Percentiles rank a stretch among this genome's conserved stretches.
phyloP scores from a whole-genome alignment of 768 basidiomycete species.

The Kwoniella shandongensis region DNA sequence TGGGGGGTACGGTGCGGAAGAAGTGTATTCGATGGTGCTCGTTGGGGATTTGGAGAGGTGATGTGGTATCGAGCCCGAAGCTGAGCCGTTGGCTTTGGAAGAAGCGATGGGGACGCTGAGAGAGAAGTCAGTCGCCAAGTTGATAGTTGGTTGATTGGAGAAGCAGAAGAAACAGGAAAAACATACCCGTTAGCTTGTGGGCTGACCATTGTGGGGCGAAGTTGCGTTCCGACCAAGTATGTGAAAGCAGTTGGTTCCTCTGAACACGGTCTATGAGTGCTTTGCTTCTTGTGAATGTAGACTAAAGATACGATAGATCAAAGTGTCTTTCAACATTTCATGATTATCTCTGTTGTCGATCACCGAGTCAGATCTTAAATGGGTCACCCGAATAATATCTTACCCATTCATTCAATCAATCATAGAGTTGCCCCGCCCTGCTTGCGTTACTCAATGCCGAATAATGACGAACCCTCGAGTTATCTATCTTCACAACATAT shows the following conservation, averaged over 20 bases:
- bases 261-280: no score
- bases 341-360: no score
- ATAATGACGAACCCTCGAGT: not conserved
- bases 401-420: no score
- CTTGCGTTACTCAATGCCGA: not conserved
- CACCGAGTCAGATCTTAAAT: not conserved
- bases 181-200: slow-evolving; percentile 6
- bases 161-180: not conserved
- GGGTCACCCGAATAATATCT: not conserved
- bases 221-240: no score
- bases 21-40: slow-evolving; percentile 50
- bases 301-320: no score
- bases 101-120: slow-evolving; percentile 9
- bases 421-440: not conserved
- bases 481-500: not conserved
- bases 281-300: no score
- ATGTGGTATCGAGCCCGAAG: not conserved
- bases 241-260: no score
- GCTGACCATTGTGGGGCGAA: no score
- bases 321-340: no score
- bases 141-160: not conserved
- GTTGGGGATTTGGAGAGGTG: slow-evolving; percentile 22
- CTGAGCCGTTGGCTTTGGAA: slow-evolving; percentile 15
- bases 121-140: not conserved
- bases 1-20: slow-evolving; percentile 49